Base-by-base conservation (phyloP, 192 early-diverging fungal genomes). In the Backusella psychrophila region DNA sequence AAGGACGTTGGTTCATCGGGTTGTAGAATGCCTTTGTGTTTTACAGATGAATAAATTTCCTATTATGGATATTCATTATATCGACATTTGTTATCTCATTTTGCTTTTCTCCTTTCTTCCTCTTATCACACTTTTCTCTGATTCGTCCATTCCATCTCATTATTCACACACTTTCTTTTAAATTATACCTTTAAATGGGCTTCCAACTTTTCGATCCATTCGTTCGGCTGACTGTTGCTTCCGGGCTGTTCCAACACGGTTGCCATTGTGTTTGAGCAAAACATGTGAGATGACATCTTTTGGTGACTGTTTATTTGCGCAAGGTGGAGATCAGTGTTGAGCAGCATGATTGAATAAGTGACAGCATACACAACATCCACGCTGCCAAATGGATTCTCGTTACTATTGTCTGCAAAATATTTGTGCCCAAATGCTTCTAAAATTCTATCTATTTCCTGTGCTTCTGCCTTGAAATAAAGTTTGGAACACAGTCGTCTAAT, bases 241-340 rank as follows among this genome's bases (percentile, higher is more conserved):
- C n/a, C 33, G 5, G 44, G 17, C 71, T 88, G 83, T 11, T 84
- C 74, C 41, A 83, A 75, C 15, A 87, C 71, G 0, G 82, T 72
- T 4, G 76, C 63, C 72, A 93, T 89, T 0, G 93, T 93, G 63
- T 94, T 94, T 68, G 88, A 82, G 29, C 91, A 84, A 77, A 93
- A 94, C 26, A 87, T 84, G 21, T 89, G 89, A 52, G 87, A 81
- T 7, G 91, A 87, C 93, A 97, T 96, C 49, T 89, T 90, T 42
- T 87, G 85, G 33, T 86, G 84, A 49, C 80, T 88, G n/a, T 29
- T 90, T 11, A 79, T 36, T 81, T 93, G 90, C 15, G 93, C 95
- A 74, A 96, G 86, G 77, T 97, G 94, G 46, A 97, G 82, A 79
- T 98, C 97, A 4, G 97, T 98, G 79, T 97, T 97, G 4, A 98